Evolutionary conservation across 1,139 yeast genomes (phyloP), one percentile per base, ranked within the genome.

Genomic region (Hyphopichia wangnamkhiaoensis): DNA sequence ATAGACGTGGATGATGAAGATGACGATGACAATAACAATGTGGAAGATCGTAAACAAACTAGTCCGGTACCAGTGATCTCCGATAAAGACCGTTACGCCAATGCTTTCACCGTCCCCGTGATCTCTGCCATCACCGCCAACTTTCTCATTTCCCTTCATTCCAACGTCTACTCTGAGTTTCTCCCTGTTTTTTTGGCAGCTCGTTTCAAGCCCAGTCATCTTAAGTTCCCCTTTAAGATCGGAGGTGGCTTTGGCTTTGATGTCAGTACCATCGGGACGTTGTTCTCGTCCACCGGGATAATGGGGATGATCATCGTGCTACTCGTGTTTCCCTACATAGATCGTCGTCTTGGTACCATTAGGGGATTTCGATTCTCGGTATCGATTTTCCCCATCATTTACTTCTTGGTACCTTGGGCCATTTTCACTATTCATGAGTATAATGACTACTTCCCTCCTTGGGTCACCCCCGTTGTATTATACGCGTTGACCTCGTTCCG

Each of bases 151-250:
- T 43, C 49, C 9, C 62, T 79, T 43, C 84, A 79, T 50, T 56
- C 68, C n/a, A 63, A 76, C 14, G 76, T 78, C 7, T 79, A 68
- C 53, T 70, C 68, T 36, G 86, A 82, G 54, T 78, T 82, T 44
- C 58, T 80, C 34, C 86, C 88, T 9, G 76, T 82, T 5, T 76
- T 77, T 41, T 58, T 80, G 17, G 82, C 85, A 0, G 65, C 80
- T 13, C 63, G 68, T 31, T 61, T 75, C 35, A 61, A 54, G 28
- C 56, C 58, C 1, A 54, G 54, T 9, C 46, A 56, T 16, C 50
- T 79, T 15, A 49, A 58, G 25, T 79, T 47, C 14, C 81, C 81
- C 0, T 69, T 71, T 53, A 52, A 52, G 21, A 65, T 77, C 33
- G 61, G 60, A 24, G 82, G 82, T 33, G 82, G 82, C 0, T 58